Conservation (phyloP, 352 stramenopile species). For the Globisporangium spinosum region DNA sequence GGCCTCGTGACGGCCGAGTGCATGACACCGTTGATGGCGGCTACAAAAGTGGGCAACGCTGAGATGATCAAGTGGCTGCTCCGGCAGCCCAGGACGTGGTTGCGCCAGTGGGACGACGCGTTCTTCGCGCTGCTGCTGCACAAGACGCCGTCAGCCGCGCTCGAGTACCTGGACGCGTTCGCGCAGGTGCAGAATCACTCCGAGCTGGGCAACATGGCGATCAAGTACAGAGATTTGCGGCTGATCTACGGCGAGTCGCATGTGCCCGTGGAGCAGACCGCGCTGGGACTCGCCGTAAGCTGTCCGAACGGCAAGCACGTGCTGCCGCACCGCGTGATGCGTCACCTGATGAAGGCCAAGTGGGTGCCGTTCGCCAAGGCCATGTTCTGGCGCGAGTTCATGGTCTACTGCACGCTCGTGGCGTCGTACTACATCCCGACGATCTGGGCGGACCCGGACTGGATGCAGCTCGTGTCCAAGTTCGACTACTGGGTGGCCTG, state of each 20-base stretch:
- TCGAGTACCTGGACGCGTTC: slow-evolving; percentile 50
- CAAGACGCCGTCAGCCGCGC: slow-evolving; percentile 39
- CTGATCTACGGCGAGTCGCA: slow-evolving; percentile 48
- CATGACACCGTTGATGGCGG: slow-evolving; percentile 47
- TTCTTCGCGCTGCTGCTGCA: slow-evolving; percentile 56
- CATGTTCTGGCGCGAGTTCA: slow-evolving; percentile 54
- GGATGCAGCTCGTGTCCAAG: slow-evolving; percentile 30
- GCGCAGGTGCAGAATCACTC: slow-evolving; percentile 45
- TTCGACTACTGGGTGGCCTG: slow-evolving; percentile 46
- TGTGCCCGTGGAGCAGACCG: slow-evolving; percentile 43
- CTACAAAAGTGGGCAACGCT: slow-evolving; percentile 50
- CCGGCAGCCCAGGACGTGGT: slow-evolving; percentile 33
- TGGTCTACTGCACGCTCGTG: slow-evolving; percentile 43
- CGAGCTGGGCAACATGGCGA: slow-evolving; percentile 37
- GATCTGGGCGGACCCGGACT: slow-evolving; percentile 51
- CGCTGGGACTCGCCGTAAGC: slow-evolving; percentile 39
- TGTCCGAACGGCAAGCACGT: slow-evolving; percentile 37
- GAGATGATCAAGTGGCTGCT: slow-evolving; percentile 52
- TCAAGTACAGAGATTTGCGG: slow-evolving; percentile 48
- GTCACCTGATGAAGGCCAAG: slow-evolving; percentile 49
- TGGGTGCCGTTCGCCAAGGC: slow-evolving; percentile 52
- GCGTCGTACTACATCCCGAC: slow-evolving; percentile 54
- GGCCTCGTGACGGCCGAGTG: slow-evolving; percentile 25
- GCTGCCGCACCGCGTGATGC: slow-evolving; percentile 53
- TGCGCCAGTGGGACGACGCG: slow-evolving; percentile 33